A percentile compares a stretch with the other conserved stretches of the same genome.
phyloP scores from a whole-genome alignment of 108 stramenopile species.

The Cyclotella choctawhatcheeana region DNA sequence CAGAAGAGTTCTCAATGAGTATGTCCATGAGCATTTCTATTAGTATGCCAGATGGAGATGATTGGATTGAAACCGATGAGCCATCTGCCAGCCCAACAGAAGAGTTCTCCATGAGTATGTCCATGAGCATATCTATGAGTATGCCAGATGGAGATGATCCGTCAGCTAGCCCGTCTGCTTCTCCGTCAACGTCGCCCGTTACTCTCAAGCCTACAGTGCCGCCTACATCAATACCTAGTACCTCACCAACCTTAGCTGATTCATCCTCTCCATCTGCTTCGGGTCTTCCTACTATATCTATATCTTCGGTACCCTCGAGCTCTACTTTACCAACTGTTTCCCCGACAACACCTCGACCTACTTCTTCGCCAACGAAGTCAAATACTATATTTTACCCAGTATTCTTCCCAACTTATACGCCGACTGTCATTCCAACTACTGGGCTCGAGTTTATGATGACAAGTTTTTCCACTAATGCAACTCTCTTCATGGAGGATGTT shows the following conservation, averaged over 20 bases:
- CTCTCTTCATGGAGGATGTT: slow-evolving; percentile 3
- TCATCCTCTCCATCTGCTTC: slow-evolving; percentile 13
- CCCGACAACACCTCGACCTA: not conserved
- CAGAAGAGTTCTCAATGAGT: not conserved
- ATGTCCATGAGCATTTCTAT: not conserved
- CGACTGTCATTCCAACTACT: not conserved
- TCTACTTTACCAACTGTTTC: not conserved
- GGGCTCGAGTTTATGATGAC: not conserved
- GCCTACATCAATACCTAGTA: not conserved
- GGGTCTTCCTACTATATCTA: not conserved
- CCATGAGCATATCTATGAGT: too few species aligned
- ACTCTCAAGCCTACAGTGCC: not conserved
- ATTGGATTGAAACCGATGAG: not conserved
- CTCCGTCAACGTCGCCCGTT: not conserved
- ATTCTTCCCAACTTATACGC: not conserved
- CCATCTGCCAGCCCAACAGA: not conserved
- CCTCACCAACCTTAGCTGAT: not conserved
- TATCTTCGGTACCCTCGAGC: not conserved
- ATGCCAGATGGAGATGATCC: not conserved
- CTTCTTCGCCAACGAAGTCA: not conserved
- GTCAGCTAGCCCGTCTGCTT: not conserved
- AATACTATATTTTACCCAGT: not conserved
- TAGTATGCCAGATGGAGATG: not conserved
- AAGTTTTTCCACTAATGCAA: slow-evolving; percentile 8
- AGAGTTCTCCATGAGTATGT: too few species aligned